Evolutionary conservation across 345 rosid species (phyloP), one percentile per base, ranked within the genome.

Genomic region (Dipteronia sinensis): DNA sequence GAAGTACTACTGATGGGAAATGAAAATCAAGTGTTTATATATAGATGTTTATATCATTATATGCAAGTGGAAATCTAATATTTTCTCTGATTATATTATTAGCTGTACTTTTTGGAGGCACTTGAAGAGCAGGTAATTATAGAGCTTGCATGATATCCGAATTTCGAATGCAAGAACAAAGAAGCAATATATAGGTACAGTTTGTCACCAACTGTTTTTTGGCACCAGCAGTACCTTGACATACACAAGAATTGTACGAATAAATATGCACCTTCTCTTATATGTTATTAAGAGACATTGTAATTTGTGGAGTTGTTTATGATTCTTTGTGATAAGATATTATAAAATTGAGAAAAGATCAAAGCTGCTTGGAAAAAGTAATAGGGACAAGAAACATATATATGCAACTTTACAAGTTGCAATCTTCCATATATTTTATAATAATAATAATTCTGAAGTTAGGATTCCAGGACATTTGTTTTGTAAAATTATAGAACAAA

Each of bases 251-350:
- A 11, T 1, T 22, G 38, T 34, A 4, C 38, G 38, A 34, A 51
- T 58, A 58, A 56, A 38, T 11, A 56, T 72, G 65, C 53, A 72
- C 53, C 51, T 72, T 58, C 31, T 22, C 15, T 4, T 4, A 5
- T 34, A 23, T 62, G 2, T 62, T 62, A 23, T 8, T 34, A 34
- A 5, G 38, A 34, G 66, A 62, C 15, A 23, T 63, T 59, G 10
- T 10, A 6, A 63, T 34, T 34, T 34, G 38, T 4, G 0, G 3
- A 38, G 5, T 69, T 44, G 13, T 44, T 10, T 22, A 12, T 20
- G 11, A 46, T 44, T 72, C 66, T 34, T 55, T 4, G 75, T n/a
- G 65, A 72, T 58, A 55, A 55, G 46, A 71, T 53, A 71, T 31
- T 17, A 34, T 34, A 34, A n/a, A 7, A 55, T 29, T 44, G 34